phyloP scores from a whole-genome alignment of 139 green algal genomes.

The Coelastrella sp. region DNA sequence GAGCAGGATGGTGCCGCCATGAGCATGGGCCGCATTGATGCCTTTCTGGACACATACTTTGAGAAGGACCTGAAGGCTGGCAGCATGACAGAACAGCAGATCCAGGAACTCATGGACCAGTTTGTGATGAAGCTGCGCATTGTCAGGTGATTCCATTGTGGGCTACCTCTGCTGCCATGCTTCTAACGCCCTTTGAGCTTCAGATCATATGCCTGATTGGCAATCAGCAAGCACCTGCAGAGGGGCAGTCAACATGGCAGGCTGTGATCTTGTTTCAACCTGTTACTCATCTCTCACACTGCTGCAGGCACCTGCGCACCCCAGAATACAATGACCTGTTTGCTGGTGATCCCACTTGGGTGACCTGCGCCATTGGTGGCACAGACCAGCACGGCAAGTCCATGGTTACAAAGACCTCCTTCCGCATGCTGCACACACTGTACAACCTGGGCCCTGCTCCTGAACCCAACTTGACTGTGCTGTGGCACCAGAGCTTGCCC shows the following conservation, averaged over 20 bases:
- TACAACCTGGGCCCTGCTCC: constrained; percentile 78
- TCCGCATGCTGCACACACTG: constrained; percentile 73
- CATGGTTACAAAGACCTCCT: constrained; percentile 84
- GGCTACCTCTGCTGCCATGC: not conserved
- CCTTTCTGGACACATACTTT: constrained; percentile 86
- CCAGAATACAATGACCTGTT: constrained; percentile 87
- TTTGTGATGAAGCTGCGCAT: constrained; percentile 75
- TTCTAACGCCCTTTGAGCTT: no score
- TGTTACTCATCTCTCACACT: not conserved
- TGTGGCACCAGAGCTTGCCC: constrained; percentile 72
- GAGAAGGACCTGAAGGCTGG: constrained; percentile 63
- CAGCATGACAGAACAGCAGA: constrained; percentile 59
- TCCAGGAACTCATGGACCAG: constrained; percentile 80
- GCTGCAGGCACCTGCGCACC: constrained; percentile 75
- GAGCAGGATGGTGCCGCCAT: constrained; percentile 86
- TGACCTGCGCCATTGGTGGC: constrained; percentile 75
- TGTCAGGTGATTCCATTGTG: constrained; percentile 34
- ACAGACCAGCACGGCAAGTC: constrained; percentile 54
- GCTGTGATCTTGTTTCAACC: no score
- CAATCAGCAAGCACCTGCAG: no score
- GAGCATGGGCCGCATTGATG: constrained; percentile 82
- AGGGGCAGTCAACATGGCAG: no score
- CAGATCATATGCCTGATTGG: no score
- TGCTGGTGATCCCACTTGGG: constrained; percentile 82
- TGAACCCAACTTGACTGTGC: constrained; percentile 85